Base-by-base conservation (phyloP, 169 alveolate species). In the Fabrea salina region DNA sequence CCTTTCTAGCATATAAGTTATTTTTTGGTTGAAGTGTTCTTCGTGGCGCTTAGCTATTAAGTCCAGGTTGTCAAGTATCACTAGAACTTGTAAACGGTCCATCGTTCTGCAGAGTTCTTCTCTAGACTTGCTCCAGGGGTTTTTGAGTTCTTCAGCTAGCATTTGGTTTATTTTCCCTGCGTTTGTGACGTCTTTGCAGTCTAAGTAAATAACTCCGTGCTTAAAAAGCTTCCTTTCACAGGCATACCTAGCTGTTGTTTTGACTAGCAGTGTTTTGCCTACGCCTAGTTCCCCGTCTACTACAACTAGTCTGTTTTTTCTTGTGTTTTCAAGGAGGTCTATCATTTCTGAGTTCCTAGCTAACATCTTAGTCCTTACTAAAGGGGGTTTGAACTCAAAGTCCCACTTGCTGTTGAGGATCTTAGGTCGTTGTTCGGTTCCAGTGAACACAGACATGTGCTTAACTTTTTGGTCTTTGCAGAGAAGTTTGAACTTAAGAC, bases 171-270 rank as follows among this genome's bases (percentile, higher is more conserved):
- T 58, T 0, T 37, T 30, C 8, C 40, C 19, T 27, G 25, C 16
- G 25, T 54, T 33, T n/a, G 71, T 19, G 27, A 53, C 54, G 37
- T 71, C 72, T 53, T 37, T 43, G 8, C 79, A 35, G 53, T 86
- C 88, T 6, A 86, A 50, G 70, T 82, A 86, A 33, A 82, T 39
- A 0, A 82, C 87, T 8, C 92, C 92, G 51, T 86, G 77, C 19
- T 37, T 61, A 50, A 79, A 86, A 1, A 51, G 50, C 43, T 79
- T 80, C 68, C 92, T 16, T 13, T 83, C 85, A 50, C 74, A 54
- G 25, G 41, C 81, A 54, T 86, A 86, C 54, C 83, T 74, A 0
- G 87, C 89, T 0, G 88, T 87, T 22, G 75, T 59, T 54, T 79
- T 72, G 5, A 85, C 90, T 19, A 86, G 50, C 32, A 66, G 58